Evolutionary conservation across 257 asterid species (phyloP).

Genomic region (Solanum neorickii): DNA sequence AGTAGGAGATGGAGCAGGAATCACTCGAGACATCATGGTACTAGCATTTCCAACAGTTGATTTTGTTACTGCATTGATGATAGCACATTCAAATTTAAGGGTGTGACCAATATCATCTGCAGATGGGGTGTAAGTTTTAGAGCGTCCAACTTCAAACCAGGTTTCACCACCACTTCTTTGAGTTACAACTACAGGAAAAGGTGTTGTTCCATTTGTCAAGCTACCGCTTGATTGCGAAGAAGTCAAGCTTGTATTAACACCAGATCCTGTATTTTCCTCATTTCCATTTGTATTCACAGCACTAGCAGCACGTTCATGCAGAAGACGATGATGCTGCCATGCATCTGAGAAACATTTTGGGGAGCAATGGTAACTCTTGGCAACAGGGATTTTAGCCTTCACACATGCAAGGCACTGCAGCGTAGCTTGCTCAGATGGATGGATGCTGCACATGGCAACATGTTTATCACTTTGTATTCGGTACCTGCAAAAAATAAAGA

Average conservation of each 20-base stretch:
- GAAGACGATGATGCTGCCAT: conserved; percentile 88
- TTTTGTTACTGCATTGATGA: conserved; percentile 56
- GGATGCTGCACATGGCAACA: conserved; percentile 81
- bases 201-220: conserved; percentile 44
- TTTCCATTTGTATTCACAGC: conserved; percentile 62
- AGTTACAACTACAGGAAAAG: conserved; percentile 54
- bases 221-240: conserved; percentile 47
- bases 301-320: conserved; percentile 89
- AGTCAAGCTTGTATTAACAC: conserved; percentile 23
- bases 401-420: conserved; percentile 87
- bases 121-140: conserved; percentile 83
- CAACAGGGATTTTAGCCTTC: conserved; percentile 70
- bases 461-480: conserved; percentile 87
- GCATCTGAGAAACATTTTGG: conserved; percentile 85
- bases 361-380: conserved; percentile 94
- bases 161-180: conserved; percentile 86
- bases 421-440: conserved; percentile 94
- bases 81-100: conserved; percentile 82
- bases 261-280: conserved; percentile 72
- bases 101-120: conserved; percentile 86
- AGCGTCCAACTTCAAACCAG: conserved; percentile 85
- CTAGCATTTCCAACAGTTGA: conserved; percentile 48
- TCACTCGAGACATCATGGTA: conserved; percentile 75
- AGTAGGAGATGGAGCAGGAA: conserved; percentile 96
- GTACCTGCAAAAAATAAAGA: conserved; percentile 43